These are phyloP conservation scores for Botrytis cinerea DNA, from an alignment of 2,329 filamentous ascomycete species.

Conservation along the genomic window DNA sequence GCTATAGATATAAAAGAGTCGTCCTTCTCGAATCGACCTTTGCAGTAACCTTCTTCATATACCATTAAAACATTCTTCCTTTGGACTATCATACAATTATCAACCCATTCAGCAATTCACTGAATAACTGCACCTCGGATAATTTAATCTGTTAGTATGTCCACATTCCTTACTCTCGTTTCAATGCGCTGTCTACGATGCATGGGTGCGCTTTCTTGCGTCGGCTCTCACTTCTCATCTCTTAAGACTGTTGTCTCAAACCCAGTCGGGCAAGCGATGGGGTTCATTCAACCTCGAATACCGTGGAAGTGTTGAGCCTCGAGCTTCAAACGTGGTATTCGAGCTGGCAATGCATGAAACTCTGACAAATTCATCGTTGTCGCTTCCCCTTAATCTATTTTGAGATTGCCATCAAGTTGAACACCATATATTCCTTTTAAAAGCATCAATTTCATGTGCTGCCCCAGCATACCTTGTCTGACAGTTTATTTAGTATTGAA, in stretches of 20 bases:
- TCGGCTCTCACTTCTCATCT: neutral
- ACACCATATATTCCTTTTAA: neutral
- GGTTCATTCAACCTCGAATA: neutral
- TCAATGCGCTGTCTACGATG: neutral
- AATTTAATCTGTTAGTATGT: conserved; percentile 1
- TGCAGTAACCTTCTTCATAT: conserved; percentile 6
- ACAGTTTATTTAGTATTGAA: conserved; percentile 8
- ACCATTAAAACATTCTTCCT: neutral
- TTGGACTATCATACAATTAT: neutral
- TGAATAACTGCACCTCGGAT: neutral
- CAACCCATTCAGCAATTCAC: neutral
- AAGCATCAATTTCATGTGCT: neutral
- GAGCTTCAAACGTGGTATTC: neutral
- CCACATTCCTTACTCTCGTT: neutral
- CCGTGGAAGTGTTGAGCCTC: neutral
- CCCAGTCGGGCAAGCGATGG: neutral
- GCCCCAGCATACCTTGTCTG: neutral
- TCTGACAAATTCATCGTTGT: neutral
- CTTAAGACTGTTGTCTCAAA: neutral
- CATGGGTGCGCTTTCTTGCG: neutral
- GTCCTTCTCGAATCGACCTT: conserved; percentile 8
- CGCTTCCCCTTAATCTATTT: neutral
- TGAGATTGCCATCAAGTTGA: neutral
- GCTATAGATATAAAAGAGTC: conserved; percentile 22
- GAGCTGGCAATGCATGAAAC: conserved; percentile 17